Conservation (phyloP, 768 basidiomycete genomes). For the Hemileccinum rubropunctum region DNA sequence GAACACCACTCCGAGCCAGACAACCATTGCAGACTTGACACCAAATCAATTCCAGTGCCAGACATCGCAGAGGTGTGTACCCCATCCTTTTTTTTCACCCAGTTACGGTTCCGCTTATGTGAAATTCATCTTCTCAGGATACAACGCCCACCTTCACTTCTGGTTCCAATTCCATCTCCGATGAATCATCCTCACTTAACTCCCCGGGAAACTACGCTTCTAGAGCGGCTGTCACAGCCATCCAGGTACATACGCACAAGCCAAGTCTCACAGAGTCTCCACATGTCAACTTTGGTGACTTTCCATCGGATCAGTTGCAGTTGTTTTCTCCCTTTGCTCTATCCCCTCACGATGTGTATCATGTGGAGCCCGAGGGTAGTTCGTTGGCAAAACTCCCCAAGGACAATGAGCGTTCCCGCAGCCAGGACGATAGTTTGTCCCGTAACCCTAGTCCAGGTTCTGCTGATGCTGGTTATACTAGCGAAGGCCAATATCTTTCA, state of each 20-base stretch:
- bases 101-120: constrained; percentile 5
- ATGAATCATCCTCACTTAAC: constrained; percentile 38
- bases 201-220: constrained; percentile 19
- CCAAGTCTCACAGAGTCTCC: constrained; percentile 29
- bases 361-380: neutral
- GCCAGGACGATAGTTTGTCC: constrained; percentile 23
- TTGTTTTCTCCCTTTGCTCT: constrained; percentile 24
- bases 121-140: constrained; percentile 17
- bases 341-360: constrained; percentile 7
- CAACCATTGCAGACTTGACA: neutral
- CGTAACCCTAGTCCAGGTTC: constrained; percentile 11
- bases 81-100: neutral
- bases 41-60: constrained; percentile 10
- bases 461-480: constrained; percentile 25
- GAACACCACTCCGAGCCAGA: constrained; percentile 25
- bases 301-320: constrained; percentile 29
- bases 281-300: constrained; percentile 31
- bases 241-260: constrained; percentile 26
- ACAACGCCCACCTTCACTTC: constrained; percentile 37
- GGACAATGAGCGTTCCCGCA: constrained; percentile 17
- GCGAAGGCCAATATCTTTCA: constrained; percentile 33
- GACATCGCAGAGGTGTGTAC: constrained; percentile 31
- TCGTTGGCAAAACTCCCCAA: constrained; percentile 1
- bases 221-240: constrained; percentile 12
- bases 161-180: constrained; percentile 41